Evolutionary conservation across 768 basidiomycete genomes (phyloP).

Genomic region (Lactarius akahatsu): DNA sequence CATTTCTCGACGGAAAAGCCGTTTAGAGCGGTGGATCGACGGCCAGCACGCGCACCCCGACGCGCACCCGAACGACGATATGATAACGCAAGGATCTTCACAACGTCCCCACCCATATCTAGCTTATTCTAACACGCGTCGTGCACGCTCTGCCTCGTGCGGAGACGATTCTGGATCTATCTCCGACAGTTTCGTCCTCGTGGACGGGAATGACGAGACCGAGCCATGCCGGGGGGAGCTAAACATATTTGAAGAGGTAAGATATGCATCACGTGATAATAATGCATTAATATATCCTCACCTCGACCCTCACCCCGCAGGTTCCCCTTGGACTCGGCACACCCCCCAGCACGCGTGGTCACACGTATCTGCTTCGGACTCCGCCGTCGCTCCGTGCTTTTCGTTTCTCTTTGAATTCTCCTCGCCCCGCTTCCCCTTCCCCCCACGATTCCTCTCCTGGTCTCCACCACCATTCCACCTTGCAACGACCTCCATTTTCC

Average conservation of each 20-base stretch:
- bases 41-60: constrained; percentile 40
- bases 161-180: constrained; percentile 38
- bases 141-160: constrained; percentile 33
- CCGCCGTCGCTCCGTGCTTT: constrained; percentile 43
- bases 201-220: constrained; percentile 37
- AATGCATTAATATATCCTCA: constrained; percentile 14
- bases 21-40: constrained; percentile 45
- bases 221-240: constrained; percentile 11
- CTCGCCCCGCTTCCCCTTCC: constrained; percentile 42
- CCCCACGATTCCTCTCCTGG: constrained; percentile 38
- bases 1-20: constrained; percentile 41
- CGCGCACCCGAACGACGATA: constrained; percentile 27
- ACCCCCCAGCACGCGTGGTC: constrained; percentile 36
- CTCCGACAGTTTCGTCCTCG: constrained; percentile 44
- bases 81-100: constrained; percentile 30
- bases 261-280: constrained; percentile 22
- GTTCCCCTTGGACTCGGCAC: constrained; percentile 30
- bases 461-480: constrained; percentile 31
- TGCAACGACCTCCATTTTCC: constrained; percentile 17
- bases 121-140: constrained; percentile 41
- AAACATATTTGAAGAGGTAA: constrained; percentile 23
- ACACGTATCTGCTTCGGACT: constrained; percentile 39
- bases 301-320: constrained; percentile 11
- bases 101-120: constrained; percentile 43
- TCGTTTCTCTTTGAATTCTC: constrained; percentile 43